These are phyloP conservation scores for Fonsecaea pugnacius DNA, from an alignment of 2,329 filamentous ascomycete genomes.

Conservation along the genomic window DNA sequence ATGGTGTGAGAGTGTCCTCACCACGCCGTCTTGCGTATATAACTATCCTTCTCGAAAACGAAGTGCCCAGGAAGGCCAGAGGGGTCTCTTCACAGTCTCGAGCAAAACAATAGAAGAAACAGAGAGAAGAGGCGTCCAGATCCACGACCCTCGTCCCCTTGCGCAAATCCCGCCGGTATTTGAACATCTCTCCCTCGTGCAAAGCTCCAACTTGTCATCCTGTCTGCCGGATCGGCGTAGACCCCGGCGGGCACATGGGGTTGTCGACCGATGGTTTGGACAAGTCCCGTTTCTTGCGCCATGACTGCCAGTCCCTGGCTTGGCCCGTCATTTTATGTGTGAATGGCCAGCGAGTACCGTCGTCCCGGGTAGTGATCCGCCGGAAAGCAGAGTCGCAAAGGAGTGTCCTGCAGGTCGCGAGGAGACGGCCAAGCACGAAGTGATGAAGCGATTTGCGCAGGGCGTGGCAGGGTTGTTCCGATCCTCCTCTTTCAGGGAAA, in stretches of 20 bases:
- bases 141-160: background rate
- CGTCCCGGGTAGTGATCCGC: background rate
- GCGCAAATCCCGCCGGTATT: background rate
- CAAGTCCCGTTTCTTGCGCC: background rate
- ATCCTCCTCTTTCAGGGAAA: slow-evolving; percentile 9
- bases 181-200: background rate
- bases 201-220: background rate
- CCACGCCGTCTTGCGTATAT: background rate
- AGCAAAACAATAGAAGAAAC: background rate
- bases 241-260: slow-evolving; percentile 2
- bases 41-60: background rate
- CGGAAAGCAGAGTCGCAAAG: background rate
- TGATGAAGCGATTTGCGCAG: background rate
- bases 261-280: background rate
- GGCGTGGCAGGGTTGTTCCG: background rate
- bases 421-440: background rate
- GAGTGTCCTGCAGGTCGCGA: background rate
- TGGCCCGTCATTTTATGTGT: background rate
- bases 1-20: slow-evolving; percentile 8
- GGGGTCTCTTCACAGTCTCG: background rate
- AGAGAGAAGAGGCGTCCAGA: background rate
- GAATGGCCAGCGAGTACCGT: background rate
- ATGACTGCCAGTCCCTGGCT: background rate
- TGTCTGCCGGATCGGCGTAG: slow-evolving; percentile 7
- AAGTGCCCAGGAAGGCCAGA: background rate